phyloP scores from a whole-genome alignment of 83 land plant genomes.

The Diphasiastrum complanatum region DNA sequence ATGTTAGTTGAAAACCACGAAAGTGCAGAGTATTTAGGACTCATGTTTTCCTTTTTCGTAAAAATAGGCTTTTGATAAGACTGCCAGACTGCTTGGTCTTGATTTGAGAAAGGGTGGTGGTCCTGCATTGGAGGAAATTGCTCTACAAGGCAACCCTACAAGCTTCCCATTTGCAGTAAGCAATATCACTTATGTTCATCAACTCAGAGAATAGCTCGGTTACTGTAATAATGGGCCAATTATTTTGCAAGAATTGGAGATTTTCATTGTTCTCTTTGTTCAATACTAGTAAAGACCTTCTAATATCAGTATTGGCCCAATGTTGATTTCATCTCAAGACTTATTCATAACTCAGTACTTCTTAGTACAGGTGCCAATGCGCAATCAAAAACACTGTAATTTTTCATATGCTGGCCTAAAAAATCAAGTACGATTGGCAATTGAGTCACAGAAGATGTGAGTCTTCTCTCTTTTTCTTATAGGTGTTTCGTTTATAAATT shows the following conservation, averaged over 20 bases:
- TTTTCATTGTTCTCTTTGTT: too few relatives aligned
- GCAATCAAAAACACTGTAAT: conserved; percentile 73
- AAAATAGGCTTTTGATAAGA: conserved; percentile 48
- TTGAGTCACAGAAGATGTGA: conserved; percentile 71
- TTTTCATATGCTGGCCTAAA: conserved; percentile 97
- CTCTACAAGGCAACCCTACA: conserved; percentile 73
- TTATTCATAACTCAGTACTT: background rate
- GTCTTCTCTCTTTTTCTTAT: conserved; percentile 15
- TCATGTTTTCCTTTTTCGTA: too few relatives aligned
- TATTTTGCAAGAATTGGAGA: conserved; percentile 1
- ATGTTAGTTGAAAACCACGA: background rate
- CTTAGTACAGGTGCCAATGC: conserved; percentile 67
- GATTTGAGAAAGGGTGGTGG: conserved; percentile 93
- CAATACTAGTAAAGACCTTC: too few relatives aligned
- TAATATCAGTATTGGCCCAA: too few relatives aligned
- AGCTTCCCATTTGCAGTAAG: conserved; percentile 65
- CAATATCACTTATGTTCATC: background rate
- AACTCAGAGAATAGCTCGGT: background rate
- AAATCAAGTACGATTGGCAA: conserved; percentile 85
- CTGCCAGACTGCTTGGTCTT: conserved; percentile 83
- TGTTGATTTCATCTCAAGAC: too few relatives aligned
- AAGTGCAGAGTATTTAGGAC: background rate
- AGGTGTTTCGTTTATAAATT: background rate
- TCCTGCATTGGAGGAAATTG: conserved; percentile 90
- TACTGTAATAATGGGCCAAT: background rate